These are phyloP conservation scores for Agrostemma githago DNA, from an alignment of 148 eudicot genomes.

Conservation along the genomic window DNA sequence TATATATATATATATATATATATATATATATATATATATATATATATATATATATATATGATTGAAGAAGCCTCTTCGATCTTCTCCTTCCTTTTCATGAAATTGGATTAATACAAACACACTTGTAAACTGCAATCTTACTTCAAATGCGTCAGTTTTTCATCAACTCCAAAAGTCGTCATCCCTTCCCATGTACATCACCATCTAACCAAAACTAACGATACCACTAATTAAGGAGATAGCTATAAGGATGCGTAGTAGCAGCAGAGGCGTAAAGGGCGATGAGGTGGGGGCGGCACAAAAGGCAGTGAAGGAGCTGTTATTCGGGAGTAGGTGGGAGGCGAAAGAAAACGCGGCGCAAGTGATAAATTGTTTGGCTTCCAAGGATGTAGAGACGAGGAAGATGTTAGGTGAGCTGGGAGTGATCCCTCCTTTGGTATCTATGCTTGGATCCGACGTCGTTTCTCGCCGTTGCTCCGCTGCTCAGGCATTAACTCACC, in stretches of 20 bases:
- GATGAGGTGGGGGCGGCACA: slow-evolving; percentile 32
- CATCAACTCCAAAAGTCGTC: slow-evolving; percentile 22
- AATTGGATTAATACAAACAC: slow-evolving; percentile 1
- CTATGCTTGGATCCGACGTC: slow-evolving; percentile 50
- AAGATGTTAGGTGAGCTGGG: slow-evolving; percentile 65
- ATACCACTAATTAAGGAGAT: neutral
- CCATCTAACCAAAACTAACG: neutral
- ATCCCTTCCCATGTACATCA: neutral
- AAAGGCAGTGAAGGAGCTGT: slow-evolving; percentile 67
- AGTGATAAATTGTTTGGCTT: slow-evolving; percentile 51
- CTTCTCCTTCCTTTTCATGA: slow-evolving; percentile 15
- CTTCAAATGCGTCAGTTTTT: slow-evolving; percentile 42
- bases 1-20: no score
- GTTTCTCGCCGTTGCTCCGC: slow-evolving; percentile 42
- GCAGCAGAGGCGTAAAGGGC: neutral
- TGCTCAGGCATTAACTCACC: slow-evolving; percentile 49
- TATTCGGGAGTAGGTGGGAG: slow-evolving; percentile 71
- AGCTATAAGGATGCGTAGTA: no score
- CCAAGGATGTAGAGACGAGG: slow-evolving; percentile 33
- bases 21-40: no score
- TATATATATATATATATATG: no score
- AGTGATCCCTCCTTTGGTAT: slow-evolving; percentile 69
- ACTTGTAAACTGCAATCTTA: slow-evolving; percentile 30
- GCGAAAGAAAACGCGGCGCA: slow-evolving; percentile 61
- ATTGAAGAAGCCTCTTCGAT: slow-evolving; percentile 1